Evolutionary conservation across 306 rosid species (phyloP), one percentile per base, ranked within the genome.

Genomic region (Vigna unguiculata): DNA sequence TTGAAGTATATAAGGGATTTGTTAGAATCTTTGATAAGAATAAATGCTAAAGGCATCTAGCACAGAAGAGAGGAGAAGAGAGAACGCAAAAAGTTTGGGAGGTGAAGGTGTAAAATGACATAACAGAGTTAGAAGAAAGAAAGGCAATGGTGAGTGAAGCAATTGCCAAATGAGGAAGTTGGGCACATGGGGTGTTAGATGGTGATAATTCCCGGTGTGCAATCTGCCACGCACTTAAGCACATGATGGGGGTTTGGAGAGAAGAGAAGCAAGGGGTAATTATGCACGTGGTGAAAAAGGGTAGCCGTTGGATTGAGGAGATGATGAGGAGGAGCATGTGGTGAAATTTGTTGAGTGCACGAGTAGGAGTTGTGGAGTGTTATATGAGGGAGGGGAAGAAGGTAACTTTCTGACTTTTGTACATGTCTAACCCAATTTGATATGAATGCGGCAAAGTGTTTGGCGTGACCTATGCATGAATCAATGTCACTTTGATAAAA

Each of bases 351-450:
- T 79, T 76, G 68, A 76, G 87, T 80, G 80, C 85, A 81, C 64
- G 82, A 81, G 71, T 61, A 17, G 67, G 69, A 82, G 21, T 80
- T 77, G 12, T 49, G 30, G 28, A 72, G 79, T 15, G 78, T 28
- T 59, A 73, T 65, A 12, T 71, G 5, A 40, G 34, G 84, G 46
- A 74, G 8, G 57, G 16, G 25, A 41, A 48, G 76, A 45, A 64
- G 52, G 46, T 54, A 75, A 32, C 89, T 88, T 88, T 86, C 74
- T 71, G 28, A 45, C 19, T 40, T 80, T 77, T 61, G 57, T 66
- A 14, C 49, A 71, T 86, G 90, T 85, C 90, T 80, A 84, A 66
- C 88, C 43, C 0, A 46, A 72, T 58, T 72, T 82, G 71, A 59
- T 73, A 53, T 46, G 48, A 16, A 77, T 73, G 78, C 70, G 86